Conservation (phyloP, 2,329 filamentous ascomycete genomes). For the Plectosphaerella plurivora region DNA sequence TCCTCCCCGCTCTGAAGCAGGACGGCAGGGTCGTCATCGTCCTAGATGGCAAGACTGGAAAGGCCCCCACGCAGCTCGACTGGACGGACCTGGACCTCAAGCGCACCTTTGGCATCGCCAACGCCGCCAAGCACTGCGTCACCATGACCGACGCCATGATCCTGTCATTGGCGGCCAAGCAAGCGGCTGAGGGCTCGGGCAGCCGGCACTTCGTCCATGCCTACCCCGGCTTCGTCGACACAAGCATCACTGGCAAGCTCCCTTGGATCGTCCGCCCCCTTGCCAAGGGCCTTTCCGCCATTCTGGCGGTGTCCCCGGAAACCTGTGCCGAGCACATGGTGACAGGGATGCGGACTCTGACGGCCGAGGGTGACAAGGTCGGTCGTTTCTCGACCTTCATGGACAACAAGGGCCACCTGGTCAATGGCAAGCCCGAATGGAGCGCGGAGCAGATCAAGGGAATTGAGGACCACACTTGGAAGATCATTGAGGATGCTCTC, state of each 20-base stretch:
- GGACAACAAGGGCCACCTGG: conserved; percentile 19
- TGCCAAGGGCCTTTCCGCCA: conserved; percentile 3
- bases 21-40: conserved; percentile 35
- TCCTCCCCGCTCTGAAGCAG: conserved; percentile 28
- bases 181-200: conserved; percentile 11
- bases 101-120: conserved; percentile 22
- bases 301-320: conserved; percentile 19
- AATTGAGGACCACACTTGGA: conserved; percentile 25
- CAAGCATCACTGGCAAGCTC: conserved; percentile 20
- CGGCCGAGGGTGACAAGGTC: conserved; percentile 10
- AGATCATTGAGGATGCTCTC: conserved; percentile 17
- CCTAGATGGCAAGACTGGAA: conserved; percentile 23
- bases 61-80: conserved; percentile 22
- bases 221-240: conserved; percentile 32
- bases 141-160: conserved; percentile 34
- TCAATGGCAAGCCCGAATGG: conserved; percentile 21
- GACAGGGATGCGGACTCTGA: conserved; percentile 11
- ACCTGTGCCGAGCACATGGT: conserved; percentile 22
- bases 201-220: conserved; percentile 32
- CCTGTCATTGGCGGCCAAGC: conserved; percentile 23
- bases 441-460: conserved; percentile 19
- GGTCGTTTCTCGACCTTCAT: conserved; percentile 20
- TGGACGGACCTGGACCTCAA: conserved; percentile 36
- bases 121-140: conserved; percentile 29
- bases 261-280: conserved; percentile 22